Base-by-base conservation (phyloP, 345 rosid genomes). In the Odontarrhena argentea region DNA sequence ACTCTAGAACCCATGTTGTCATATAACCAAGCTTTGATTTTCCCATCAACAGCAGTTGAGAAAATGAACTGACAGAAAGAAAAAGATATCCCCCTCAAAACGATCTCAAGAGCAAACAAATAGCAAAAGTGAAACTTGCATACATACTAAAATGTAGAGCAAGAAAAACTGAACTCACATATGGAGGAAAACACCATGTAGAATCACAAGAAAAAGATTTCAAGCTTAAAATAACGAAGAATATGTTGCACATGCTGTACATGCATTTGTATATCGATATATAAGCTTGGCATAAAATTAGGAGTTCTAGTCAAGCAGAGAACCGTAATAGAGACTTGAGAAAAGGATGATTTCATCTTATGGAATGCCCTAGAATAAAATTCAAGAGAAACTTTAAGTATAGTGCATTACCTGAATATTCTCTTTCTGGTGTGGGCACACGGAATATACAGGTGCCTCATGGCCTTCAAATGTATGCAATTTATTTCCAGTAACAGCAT, bases 11-110 rank as follows among this genome's bases (percentile, higher is more conserved):
- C 86, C 78, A 73, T 2, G 51, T 84, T 78, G 70, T 91, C 92
- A 77, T 86, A 91, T 74, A 86, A 64, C 92, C 92, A 91, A 68
- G 95, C 97, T 71, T 90, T 90, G 59, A 86, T 87, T 77, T 80
- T 85, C 36, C 89, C 86, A 73, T 85, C 84, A 59, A 71, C 57
- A 30, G 89, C 83, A 18, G 82, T 82, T 30, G 86, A 85, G 70
- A 80, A 85, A 43, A 85, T 78, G 60, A 85, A 82, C 86, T 85
- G 75, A 60, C 36, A 65, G 55, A 67, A 25, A 40, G 32, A 57
- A 71, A 52, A 6, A 53, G 38, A 51, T 18, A 34, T 11, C 18
- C 41, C 37, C 26, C 30, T 64, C 51, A 65, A 24, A 65, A 47
- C 53, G 36, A 66, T 59, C 9, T 53, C 41, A 63, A 41, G 8